A percentile compares a stretch with the other conserved stretches of the same genome.
These are phyloP conservation scores for Umbilicaria muhlenbergii DNA, from an alignment of 495 filamentous ascomycete species.

Conservation along the genomic window DNA sequence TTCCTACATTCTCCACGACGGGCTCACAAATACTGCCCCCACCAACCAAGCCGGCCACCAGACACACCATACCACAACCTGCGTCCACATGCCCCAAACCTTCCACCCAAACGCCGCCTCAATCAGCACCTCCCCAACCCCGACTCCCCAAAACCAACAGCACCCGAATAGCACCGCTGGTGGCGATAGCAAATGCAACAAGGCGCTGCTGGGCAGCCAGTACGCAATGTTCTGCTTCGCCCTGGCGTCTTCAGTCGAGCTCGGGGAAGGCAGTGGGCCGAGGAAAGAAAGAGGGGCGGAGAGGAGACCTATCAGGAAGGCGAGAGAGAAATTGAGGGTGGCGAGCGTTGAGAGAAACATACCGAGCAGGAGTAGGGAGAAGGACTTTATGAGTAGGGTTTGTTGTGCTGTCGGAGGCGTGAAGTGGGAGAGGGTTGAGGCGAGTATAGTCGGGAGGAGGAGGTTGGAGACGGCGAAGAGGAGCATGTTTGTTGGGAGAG, in stretches of 20 bases:
- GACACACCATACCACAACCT: slow-evolving; percentile 86
- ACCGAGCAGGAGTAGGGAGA: slow-evolving; percentile 83
- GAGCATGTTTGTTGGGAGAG: slow-evolving; percentile 27
- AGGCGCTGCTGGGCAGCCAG: slow-evolving; percentile 14
- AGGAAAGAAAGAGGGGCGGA: slow-evolving; percentile 63
- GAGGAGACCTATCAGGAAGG: slow-evolving; percentile 70
- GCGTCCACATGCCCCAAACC: slow-evolving; percentile 80
- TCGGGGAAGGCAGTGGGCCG: slow-evolving; percentile 15
- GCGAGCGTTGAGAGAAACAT: slow-evolving; percentile 84
- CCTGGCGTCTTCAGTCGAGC: slow-evolving; percentile 1
- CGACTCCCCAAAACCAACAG: slow-evolving; percentile 32
- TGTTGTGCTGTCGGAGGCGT: slow-evolving; percentile 48
- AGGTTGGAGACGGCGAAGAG: slow-evolving; percentile 41
- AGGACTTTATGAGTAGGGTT: slow-evolving; percentile 65
- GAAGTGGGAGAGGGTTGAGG: slow-evolving; percentile 30
- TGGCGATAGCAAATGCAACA: slow-evolving; percentile 49
- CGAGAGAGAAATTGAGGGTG: slow-evolving; percentile 90
- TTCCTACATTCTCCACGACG: neutral
- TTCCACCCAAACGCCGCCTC: slow-evolving; percentile 82
- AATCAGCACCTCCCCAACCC: slow-evolving; percentile 41
- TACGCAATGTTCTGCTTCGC: slow-evolving; percentile 11
- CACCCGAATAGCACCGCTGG: slow-evolving; percentile 41
- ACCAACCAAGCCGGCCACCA: slow-evolving; percentile 97
- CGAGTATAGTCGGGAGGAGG: slow-evolving; percentile 40
- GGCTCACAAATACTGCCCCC: slow-evolving; percentile 35